phyloP scores from a whole-genome alignment of 805 yeast genomes.

The Helenozyma baotianmanensis region DNA sequence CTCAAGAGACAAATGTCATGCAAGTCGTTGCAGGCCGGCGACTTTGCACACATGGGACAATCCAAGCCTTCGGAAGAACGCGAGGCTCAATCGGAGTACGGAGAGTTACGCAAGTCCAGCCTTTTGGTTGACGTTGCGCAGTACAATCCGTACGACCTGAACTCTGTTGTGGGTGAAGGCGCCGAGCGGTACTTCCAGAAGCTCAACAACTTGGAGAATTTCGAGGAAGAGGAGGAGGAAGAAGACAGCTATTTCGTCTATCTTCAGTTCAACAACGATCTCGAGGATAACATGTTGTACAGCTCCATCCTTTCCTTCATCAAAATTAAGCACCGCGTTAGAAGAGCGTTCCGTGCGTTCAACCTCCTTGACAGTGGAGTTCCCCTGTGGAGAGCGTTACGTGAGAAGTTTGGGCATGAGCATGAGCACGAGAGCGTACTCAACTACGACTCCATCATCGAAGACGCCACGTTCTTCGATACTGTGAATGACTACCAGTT shows the following conservation, averaged over 20 bases:
- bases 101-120: background rate
- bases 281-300: constrained; percentile 16
- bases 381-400: constrained; percentile 3
- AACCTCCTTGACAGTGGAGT: constrained; percentile 1
- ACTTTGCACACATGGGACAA: no score
- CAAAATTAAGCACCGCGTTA: constrained; percentile 18
- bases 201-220: constrained; percentile 10
- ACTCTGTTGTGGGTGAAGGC: background rate
- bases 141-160: background rate
- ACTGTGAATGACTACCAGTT: constrained; percentile 18
- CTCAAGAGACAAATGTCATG: constrained; percentile 16
- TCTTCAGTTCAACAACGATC: constrained; percentile 17
- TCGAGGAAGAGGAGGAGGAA: constrained; percentile 15
- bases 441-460: constrained; percentile 32
- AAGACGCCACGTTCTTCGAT: constrained; percentile 24
- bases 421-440: constrained; percentile 8
- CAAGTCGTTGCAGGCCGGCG: constrained; percentile 8
- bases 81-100: background rate
- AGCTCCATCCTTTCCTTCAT: constrained; percentile 19
- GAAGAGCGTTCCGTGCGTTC: constrained; percentile 7
- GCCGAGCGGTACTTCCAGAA: constrained; percentile 3
- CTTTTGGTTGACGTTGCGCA: background rate
- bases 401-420: constrained; percentile 2
- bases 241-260: constrained; percentile 23
- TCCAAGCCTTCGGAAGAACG: no score